Percentiles rank a stretch among this genome's conserved stretches.
Conservation (phyloP, 2,329 filamentous ascomycete species). For the Alternaria consortialis region DNA sequence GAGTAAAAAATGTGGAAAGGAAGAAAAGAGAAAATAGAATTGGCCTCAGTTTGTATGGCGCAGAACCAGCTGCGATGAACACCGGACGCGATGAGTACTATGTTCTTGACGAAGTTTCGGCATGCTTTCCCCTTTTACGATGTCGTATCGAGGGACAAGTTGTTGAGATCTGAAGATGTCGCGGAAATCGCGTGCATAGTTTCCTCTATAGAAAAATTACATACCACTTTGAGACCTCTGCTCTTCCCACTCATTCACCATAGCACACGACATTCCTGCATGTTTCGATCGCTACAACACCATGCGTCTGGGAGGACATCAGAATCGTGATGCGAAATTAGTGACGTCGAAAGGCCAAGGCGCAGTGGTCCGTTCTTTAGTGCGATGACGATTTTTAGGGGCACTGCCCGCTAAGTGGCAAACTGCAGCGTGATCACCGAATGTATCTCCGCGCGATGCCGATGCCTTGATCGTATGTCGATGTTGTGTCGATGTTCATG, state of each 20-base stretch:
- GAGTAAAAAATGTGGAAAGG: not conserved
- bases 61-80: not conserved
- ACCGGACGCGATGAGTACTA: not conserved
- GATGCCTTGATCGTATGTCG: not conserved
- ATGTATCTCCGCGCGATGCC: conserved; percentile 5
- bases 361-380: not conserved
- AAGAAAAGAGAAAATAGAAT: not conserved
- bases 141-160: no score
- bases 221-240: not conserved
- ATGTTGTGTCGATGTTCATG: not conserved
- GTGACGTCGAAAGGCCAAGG: not conserved
- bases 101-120: not conserved
- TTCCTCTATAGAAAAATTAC: not conserved
- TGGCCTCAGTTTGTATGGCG: not conserved
- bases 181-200: not conserved
- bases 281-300: not conserved
- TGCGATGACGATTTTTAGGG: conserved; percentile 7
- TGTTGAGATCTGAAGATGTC: not conserved
- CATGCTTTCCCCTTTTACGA: not conserved
- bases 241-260: not conserved
- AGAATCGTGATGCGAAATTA: not conserved
- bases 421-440: conserved; percentile 11
- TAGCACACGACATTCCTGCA: not conserved
- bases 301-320: not conserved
- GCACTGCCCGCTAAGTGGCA: conserved; percentile 12